Evolutionary conservation across 371 early-diverging fungal genomes (phyloP).

Genomic region (Coemansia sp.): DNA sequence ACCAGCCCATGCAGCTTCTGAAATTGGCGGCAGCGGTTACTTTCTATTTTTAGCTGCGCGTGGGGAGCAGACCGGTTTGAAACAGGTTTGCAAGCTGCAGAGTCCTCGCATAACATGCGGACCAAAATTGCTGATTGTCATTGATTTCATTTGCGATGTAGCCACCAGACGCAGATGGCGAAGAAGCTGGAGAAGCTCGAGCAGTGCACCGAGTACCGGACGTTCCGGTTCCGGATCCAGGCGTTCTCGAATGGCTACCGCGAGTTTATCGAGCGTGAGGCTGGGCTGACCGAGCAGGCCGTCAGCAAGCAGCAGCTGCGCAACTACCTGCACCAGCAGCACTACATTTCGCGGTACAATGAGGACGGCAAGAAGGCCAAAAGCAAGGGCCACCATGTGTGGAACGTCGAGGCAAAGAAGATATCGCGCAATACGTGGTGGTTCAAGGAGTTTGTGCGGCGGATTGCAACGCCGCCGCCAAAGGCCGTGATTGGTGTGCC

Average conservation of each 20-base stretch:
- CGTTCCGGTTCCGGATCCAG: conserved; percentile 70
- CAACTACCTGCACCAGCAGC: conserved; percentile 62
- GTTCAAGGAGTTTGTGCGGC: conserved; percentile 63
- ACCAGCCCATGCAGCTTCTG: not conserved
- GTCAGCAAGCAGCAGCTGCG: conserved; percentile 60
- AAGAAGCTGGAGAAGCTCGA: conserved; percentile 64
- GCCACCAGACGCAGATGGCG: conserved; percentile 65
- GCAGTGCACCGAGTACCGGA: conserved; percentile 61
- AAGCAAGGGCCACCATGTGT: conserved; percentile 68
- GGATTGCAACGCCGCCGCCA: conserved; percentile 60
- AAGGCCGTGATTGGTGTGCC: conserved; percentile 57
- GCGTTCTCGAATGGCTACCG: conserved; percentile 66
- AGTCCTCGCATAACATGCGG: conserved; percentile 1
- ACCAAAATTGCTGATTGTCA: not conserved
- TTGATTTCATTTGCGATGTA: conserved; percentile 18
- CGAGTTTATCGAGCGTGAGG: conserved; percentile 56
- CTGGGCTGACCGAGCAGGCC: conserved; percentile 56
- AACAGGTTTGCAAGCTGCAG: not conserved
- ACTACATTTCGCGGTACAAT: conserved; percentile 66
- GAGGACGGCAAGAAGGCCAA: conserved; percentile 69
- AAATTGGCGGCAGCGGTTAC: not conserved
- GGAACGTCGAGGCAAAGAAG: conserved; percentile 69
- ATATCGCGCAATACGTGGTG: conserved; percentile 61
- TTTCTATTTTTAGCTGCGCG: not conserved
- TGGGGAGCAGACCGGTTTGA: conserved; percentile 1